Base-by-base conservation (phyloP, 2,329 filamentous ascomycete genomes). In the Ambrosiella xylebori region DNA sequence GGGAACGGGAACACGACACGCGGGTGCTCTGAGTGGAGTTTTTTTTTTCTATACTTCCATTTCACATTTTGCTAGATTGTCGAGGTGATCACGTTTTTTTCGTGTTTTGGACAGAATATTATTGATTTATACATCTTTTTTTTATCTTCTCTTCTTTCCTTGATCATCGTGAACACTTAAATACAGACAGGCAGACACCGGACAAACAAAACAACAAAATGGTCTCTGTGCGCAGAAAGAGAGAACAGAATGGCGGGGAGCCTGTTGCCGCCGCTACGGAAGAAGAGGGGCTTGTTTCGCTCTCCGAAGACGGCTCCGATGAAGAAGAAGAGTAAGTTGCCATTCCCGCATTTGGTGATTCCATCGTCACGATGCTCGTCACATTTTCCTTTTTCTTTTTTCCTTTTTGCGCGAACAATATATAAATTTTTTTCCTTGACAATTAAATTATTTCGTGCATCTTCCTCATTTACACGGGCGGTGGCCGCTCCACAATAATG, bases 281-380 rank as follows among this genome's bases (percentile, higher is more conserved):
- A 60, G 50, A 58, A 9, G 56, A 57, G 7, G 75, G 77, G 69
- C 74, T 78, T 39, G 72, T 78, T 61, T 76, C 75, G 61, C 73
- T 78, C 57, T 75, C 76, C 57, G 75, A 76, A 61, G 75, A 71
- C 53, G 71, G 73, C 53, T 74, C 76, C 61, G 73, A 71, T 49
- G 73, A 75, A 65, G 74, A 77, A 66, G 76, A 50, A 17, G 54
- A 77, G 76, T 78, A 72, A 73, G 75, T 66, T 52, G 39, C 8
- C 6, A n/a, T 13, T 35, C 38, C 19, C 17, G 38, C 17, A 41
- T 38, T 38, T 55, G 19, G 27, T 41, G 40, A 12, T 19, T 19
- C 19, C 27, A 27, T 27, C 27, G 5, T 27, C 27, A 27, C 4
- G 27, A 27, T 27, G 27, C 27, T 27, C 3, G 27, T 4, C 27